Conservation (phyloP, 1,284 basidiomycete species). For the Puccinia coronata region DNA sequence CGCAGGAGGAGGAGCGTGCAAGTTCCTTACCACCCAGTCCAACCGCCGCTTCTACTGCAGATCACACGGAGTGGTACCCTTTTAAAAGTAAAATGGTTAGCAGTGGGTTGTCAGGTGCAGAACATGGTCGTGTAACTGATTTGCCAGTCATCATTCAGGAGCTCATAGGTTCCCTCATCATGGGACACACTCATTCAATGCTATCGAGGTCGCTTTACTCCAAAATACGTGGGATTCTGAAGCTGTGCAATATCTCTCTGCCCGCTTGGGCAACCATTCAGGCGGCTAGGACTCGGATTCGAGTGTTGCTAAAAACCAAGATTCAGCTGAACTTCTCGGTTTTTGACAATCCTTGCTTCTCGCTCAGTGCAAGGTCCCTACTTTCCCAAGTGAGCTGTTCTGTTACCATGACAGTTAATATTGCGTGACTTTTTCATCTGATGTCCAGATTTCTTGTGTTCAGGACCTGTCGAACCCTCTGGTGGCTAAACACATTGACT, state of each 20-base stretch:
- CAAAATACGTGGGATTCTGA: neutral
- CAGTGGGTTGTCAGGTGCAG: no score
- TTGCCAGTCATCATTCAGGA: conserved; percentile 54
- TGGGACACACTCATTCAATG: neutral
- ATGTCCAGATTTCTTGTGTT: neutral
- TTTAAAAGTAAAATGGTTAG: neutral
- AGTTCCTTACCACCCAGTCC: no score
- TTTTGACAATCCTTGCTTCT: neutral
- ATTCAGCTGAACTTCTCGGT: neutral
- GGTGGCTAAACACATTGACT: neutral
- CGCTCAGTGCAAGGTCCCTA: neutral
- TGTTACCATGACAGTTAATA: no score
- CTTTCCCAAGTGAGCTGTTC: neutral
- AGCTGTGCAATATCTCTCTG: neutral
- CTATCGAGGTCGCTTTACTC: neutral
- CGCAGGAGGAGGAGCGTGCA: neutral
- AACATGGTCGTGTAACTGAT: no score
- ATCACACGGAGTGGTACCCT: neutral
- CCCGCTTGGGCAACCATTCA: neutral
- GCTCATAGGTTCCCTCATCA: neutral
- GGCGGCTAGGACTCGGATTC: neutral
- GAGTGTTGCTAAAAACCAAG: neutral
- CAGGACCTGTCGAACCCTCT: neutral
- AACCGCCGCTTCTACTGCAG: neutral
- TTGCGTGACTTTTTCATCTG: no score